phyloP scores from a whole-genome alignment of 2,329 filamentous ascomycete species.

The Graphilbum fragrans region DNA sequence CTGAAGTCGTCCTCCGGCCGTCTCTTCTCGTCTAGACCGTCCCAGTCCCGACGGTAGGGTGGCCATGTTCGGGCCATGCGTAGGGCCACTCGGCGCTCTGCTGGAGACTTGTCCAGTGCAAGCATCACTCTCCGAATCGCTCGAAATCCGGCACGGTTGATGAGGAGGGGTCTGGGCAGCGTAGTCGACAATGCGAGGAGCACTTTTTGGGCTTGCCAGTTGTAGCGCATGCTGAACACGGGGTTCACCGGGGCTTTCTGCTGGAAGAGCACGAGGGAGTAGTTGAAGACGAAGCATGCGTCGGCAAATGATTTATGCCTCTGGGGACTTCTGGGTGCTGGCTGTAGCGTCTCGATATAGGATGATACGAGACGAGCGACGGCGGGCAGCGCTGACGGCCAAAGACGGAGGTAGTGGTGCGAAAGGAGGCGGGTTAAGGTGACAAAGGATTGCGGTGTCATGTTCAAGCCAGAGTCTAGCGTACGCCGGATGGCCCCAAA shows the following conservation, averaged over 20 bases:
- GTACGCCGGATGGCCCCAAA: conserved; percentile 10
- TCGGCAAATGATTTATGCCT: conserved; percentile 13
- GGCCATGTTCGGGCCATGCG: conserved; percentile 45
- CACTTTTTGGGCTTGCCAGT: conserved; percentile 45
- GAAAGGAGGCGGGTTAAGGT: conserved; percentile 15
- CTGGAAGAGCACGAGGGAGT: conserved; percentile 23
- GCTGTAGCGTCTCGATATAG: conserved; percentile 13
- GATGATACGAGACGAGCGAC: conserved; percentile 15
- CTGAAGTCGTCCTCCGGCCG: conserved; percentile 39
- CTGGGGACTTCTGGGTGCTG: conserved; percentile 3
- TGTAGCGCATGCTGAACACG: conserved; percentile 26
- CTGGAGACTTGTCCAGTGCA: conserved; percentile 37
- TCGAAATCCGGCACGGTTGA: conserved; percentile 38
- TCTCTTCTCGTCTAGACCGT: conserved; percentile 46
- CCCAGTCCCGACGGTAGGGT: conserved; percentile 42
- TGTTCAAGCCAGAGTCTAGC: conserved; percentile 12
- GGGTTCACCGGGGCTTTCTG: conserved; percentile 19
- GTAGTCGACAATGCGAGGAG: conserved; percentile 35
- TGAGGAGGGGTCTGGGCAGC: conserved; percentile 26
- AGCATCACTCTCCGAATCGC: conserved; percentile 42
- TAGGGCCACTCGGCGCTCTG: conserved; percentile 34
- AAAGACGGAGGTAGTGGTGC: conserved; percentile 16
- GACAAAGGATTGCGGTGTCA: conserved; percentile 13
- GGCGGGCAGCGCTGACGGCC: conserved; percentile 17
- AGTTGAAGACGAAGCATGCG: conserved; percentile 27